phyloP scores from a whole-genome alignment of 495 filamentous ascomycete genomes.

The Penicillium arizonense region DNA sequence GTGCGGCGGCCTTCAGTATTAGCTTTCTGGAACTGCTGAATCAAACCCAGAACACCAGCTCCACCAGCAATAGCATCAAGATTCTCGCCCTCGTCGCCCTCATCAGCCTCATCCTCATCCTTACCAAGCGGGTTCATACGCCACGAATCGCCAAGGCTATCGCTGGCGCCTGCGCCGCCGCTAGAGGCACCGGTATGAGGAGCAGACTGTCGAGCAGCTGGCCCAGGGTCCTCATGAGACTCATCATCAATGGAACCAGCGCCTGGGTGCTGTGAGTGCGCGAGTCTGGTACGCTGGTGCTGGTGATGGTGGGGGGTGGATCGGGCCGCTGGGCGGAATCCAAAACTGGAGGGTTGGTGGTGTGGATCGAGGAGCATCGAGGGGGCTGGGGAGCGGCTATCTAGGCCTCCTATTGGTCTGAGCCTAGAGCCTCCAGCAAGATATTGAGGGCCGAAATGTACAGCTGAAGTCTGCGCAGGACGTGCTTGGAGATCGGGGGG shows the following conservation, averaged over 20 bases:
- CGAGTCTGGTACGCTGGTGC: conserved; percentile 47
- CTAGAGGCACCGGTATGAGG: conserved; percentile 34
- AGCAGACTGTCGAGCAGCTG: conserved; percentile 21
- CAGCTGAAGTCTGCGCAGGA: conserved; percentile 18
- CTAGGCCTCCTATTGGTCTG: conserved; percentile 25
- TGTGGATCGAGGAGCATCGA: conserved; percentile 84
- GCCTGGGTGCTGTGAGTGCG: conserved; percentile 32
- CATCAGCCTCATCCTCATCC: conserved; percentile 42
- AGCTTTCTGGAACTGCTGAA: conserved; percentile 88
- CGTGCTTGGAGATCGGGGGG: conserved; percentile 43
- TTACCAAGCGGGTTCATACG: conserved; percentile 53
- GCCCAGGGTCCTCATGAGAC: conserved; percentile 21
- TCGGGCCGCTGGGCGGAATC: conserved; percentile 41
- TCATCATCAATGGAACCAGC: conserved; percentile 44
- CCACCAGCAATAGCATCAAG: conserved; percentile 47
- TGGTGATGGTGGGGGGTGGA: conserved; percentile 34
- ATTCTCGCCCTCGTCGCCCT: conserved; percentile 49
- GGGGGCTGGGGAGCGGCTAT: conserved; percentile 40
- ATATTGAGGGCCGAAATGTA: conserved; percentile 29
- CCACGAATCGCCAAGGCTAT: conserved; percentile 65
- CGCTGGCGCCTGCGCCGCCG: conserved; percentile 45
- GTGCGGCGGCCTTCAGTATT: conserved; percentile 62
- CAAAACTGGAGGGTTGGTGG: conserved; percentile 71
- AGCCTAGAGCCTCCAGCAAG: conserved; percentile 28
- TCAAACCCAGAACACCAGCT: conserved; percentile 71